Evolutionary conservation across 768 basidiomycete species (phyloP).

Genomic region (Russula foetens): DNA sequence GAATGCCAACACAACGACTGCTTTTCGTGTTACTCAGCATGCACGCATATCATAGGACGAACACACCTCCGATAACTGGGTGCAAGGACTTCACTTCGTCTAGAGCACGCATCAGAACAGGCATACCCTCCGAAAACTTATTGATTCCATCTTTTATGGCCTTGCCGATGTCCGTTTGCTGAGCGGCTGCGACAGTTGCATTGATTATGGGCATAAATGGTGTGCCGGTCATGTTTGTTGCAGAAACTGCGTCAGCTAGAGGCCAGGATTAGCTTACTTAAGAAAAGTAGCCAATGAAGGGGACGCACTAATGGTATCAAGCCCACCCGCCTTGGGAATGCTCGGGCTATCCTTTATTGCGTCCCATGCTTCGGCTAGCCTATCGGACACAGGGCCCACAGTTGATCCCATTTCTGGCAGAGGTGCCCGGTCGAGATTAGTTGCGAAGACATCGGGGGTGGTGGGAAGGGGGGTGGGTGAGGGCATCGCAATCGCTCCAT

Average conservation of each 20-base stretch:
- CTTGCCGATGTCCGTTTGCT: neutral
- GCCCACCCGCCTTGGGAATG: neutral
- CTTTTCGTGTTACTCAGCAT: neutral
- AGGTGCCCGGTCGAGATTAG: neutral
- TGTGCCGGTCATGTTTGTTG: neutral
- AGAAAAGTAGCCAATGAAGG: too few species aligned
- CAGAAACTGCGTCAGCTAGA: neutral
- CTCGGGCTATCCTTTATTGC: neutral
- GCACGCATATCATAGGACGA: neutral
- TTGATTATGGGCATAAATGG: neutral
- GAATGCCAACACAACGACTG: constrained; percentile 44
- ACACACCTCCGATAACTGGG: constrained; percentile 25
- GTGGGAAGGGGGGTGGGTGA: constrained; percentile 22
- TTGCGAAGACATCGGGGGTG: neutral
- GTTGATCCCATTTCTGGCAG: neutral
- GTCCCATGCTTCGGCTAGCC: neutral
- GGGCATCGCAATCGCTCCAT: neutral
- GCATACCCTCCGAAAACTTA: constrained; percentile 23
- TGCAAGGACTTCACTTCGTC: constrained; percentile 25
- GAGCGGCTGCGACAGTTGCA: neutral
- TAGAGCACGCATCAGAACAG: constrained; percentile 23
- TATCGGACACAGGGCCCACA: neutral
- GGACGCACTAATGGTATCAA: neutral
- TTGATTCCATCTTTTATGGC: constrained; percentile 19
- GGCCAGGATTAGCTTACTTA: neutral